Percentiles rank a stretch among this genome's conserved stretches.
Conservation (phyloP, 1,284 basidiomycete genomes). For the Melampsora occidentalis region DNA sequence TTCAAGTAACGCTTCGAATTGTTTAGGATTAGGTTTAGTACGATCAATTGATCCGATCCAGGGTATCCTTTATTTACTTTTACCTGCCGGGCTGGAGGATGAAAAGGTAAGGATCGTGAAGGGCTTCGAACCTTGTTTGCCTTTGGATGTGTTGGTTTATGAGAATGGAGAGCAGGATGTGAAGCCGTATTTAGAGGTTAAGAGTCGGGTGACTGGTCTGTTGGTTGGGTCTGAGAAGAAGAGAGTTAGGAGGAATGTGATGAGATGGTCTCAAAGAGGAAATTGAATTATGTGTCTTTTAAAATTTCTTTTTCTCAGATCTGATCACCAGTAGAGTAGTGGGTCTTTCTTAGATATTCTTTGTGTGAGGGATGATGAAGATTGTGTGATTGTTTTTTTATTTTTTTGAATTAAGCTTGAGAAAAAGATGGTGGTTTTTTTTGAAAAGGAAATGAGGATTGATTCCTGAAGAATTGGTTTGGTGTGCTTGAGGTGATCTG, state of each 20-base stretch:
- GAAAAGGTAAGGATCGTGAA: neutral
- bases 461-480: too few species aligned
- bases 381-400: too few species aligned
- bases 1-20: neutral
- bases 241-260: constrained; percentile 8
- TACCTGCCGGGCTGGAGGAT: neutral
- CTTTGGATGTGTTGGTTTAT: neutral
- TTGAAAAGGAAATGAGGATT: too few species aligned
- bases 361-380: too few species aligned
- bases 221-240: constrained; percentile 5
- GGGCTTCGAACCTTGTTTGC: neutral
- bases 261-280: constrained; percentile 8
- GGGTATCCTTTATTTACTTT: neutral
- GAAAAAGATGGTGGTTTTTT: too few species aligned
- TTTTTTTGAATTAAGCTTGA: too few species aligned
- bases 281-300: too few species aligned
- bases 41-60: neutral
- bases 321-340: too few species aligned
- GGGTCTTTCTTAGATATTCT: too few species aligned
- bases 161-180: too few species aligned
- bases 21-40: neutral
- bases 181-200: neutral
- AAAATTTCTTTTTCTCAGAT: too few species aligned
- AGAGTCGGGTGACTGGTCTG: neutral
- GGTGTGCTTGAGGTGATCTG: too few species aligned